Evolutionary conservation across 2,329 filamentous ascomycete genomes (phyloP), one percentile per base, ranked within the genome.

Genomic region (Alternaria gaisen): DNA sequence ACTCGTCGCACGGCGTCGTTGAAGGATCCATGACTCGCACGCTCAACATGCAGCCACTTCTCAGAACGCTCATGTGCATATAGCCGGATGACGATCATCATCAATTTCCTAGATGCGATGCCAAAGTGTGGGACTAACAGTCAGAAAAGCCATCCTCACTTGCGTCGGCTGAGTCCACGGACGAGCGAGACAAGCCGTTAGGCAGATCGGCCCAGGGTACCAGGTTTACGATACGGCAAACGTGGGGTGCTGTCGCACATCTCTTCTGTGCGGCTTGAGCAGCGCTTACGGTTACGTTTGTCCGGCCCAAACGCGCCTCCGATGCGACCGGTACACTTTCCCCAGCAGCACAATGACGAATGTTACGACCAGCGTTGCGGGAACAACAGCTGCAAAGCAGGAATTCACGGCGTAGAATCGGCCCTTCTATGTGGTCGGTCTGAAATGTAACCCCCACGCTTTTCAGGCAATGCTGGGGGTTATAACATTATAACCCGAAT

Each of bases 41-140:
- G 36, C 50, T 48, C 38, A 40, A 53, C 41, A 46, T 67, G 66
- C 66, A 65, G 66, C 61, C 61, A 59, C 55, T 28, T 58, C 64
- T 61, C 48, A 58, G 63, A 60, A 16, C 12, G 60, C 52, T 38
- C 43, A 38, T 12, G 40, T 59, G 66, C 64, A 68, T 68, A 65
- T 65, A 65, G 26, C 66, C 66, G 66, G 61, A 26, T 36, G 56
- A 36, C 46, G 61, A 56, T 60, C 53, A 48, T 48, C 44, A 36
- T 34, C 18, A 34, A 34, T 20, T n/a, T 24, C 18, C 8, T 22
- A 20, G 32, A 40, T 40, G 48, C 48, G 34, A 36, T 36, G 32
- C 22, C 18, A 28, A 28, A 38, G 20, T 24, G 10, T 12, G 30
- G 46, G 20, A 38, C 34, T n/a, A 11, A 26, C 46, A 38, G 2